Evolutionary conservation across 2,329 filamentous ascomycete species (phyloP), one percentile per base, ranked within the genome.

Genomic region (Arachnopeziza araneosa): DNA sequence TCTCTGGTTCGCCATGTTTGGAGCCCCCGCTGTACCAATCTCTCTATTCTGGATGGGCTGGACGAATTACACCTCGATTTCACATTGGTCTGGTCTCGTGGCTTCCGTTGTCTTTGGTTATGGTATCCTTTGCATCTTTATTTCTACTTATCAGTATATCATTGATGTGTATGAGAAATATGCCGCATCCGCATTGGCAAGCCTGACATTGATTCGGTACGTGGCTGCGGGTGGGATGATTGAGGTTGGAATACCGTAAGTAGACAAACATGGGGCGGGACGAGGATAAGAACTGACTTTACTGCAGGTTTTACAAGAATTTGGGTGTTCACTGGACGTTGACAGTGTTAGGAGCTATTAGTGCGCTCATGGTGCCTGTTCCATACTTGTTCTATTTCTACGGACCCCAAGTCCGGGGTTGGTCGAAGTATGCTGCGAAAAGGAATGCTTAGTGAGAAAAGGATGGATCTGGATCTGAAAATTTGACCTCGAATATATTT

Each of bases 11-110:
- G 79, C 80, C 72, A 79, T 82, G 21, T 63, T 77, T 1, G 79
- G 76, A 9, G 68, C 75, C 2, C 59, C 77, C 0, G 62, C 80
- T 3, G 69, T 79, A 1, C 76, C 78, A 0, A 69, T 75, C 4
- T 77, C 78, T 1, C 69, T 83, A 12, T 80, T 82, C 62, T 80
- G 78, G 79, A 81, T 82, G 60, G 78, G 75, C 0, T 82, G 79
- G 79, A 81, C 79, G 0, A 72, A 69, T 21, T 70, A 65, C 26
- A 70, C 70, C 6, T 58, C 68, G 24, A 75, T 76, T 55, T 70
- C 65, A 2, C 76, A 74, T 72, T 73, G 75, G 12, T 70, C 73
- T 0, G 76, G 77, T 61, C 73, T 78, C 48, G 62, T 78, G 7
- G 69, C 75, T 1, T 74, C 75, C 10, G 67, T 74, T 12, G 72